Conservation (phyloP, 371 early-diverging fungal species). For the Mucor piriformis region DNA sequence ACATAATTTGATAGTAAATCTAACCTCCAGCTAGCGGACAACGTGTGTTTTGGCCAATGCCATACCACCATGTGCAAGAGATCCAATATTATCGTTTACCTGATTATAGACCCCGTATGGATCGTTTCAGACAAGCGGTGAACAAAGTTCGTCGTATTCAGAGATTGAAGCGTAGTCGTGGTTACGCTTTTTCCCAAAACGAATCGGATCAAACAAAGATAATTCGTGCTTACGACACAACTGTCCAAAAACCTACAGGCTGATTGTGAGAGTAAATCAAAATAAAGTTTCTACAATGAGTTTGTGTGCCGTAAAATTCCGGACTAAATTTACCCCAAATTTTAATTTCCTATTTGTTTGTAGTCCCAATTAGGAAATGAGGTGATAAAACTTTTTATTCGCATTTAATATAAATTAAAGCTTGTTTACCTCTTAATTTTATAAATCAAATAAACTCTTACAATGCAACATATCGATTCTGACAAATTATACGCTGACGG, state of each 20-base stretch:
- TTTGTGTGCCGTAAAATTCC: slow-evolving; percentile 3
- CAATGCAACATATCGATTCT: slow-evolving; percentile 30
- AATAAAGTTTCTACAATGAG: neutral
- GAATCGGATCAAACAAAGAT: slow-evolving; percentile 93
- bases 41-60: slow-evolving; percentile 71
- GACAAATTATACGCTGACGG: slow-evolving; percentile 20
- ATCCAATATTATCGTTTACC: slow-evolving; percentile 95
- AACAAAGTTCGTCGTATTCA: slow-evolving; percentile 91
- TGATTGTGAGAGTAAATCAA: slow-evolving; percentile 19
- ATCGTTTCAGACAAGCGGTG: slow-evolving; percentile 93
- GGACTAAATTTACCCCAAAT: neutral
- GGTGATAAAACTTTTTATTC: slow-evolving; percentile 7
- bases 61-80: slow-evolving; percentile 94
- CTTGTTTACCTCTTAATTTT: slow-evolving; percentile 1
- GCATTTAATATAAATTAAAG: slow-evolving; percentile 6
- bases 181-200: slow-evolving; percentile 94
- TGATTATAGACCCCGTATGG: slow-evolving; percentile 92
- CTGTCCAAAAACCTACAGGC: slow-evolving; percentile 81
- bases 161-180: slow-evolving; percentile 85
- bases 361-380: slow-evolving; percentile 17
- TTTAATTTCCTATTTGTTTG: slow-evolving; percentile 16
- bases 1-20: neutral
- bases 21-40: slow-evolving; percentile 50
- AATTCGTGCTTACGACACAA: slow-evolving; percentile 94
- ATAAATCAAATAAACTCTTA: slow-evolving; percentile 1